These are phyloP conservation scores for Alternaria triticimaculans DNA, from an alignment of 2,329 filamentous ascomycete species.

Conservation along the genomic window DNA sequence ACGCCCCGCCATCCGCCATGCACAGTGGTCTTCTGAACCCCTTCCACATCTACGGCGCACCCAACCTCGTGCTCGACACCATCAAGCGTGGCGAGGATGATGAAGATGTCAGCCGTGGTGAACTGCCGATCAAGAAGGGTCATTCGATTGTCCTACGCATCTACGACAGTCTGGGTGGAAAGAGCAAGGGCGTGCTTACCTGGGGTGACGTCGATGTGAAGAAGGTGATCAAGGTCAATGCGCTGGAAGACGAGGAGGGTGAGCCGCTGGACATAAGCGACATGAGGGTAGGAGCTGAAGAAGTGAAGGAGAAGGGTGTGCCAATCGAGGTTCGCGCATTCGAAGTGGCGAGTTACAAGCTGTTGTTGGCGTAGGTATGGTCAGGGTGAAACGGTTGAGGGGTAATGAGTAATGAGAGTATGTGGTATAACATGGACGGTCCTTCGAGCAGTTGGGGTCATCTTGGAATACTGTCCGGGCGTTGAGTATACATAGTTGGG, in stretches of 20 bases:
- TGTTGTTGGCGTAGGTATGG: constrained; percentile 46
- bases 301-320: constrained; percentile 57
- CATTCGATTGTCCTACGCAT: constrained; percentile 82
- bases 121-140: constrained; percentile 68
- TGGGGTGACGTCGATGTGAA: constrained; percentile 72
- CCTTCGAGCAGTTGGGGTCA: too few species aligned
- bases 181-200: constrained; percentile 72
- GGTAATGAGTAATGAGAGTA: neutral
- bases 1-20: constrained; percentile 38
- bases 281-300: constrained; percentile 58
- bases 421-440: neutral
- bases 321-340: constrained; percentile 71
- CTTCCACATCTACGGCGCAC: constrained; percentile 69
- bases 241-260: constrained; percentile 87
- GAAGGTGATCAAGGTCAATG: constrained; percentile 81
- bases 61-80: constrained; percentile 80
- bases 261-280: constrained; percentile 54
- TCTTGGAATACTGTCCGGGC: neutral
- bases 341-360: constrained; percentile 81
- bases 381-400: neutral
- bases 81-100: constrained; percentile 81
- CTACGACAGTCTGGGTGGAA: constrained; percentile 88
- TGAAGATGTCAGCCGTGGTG: constrained; percentile 59
- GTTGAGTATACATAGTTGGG: neutral
- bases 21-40: constrained; percentile 54